Conservation (phyloP, 805 yeast species). For the Monosporozyma servazzii region DNA sequence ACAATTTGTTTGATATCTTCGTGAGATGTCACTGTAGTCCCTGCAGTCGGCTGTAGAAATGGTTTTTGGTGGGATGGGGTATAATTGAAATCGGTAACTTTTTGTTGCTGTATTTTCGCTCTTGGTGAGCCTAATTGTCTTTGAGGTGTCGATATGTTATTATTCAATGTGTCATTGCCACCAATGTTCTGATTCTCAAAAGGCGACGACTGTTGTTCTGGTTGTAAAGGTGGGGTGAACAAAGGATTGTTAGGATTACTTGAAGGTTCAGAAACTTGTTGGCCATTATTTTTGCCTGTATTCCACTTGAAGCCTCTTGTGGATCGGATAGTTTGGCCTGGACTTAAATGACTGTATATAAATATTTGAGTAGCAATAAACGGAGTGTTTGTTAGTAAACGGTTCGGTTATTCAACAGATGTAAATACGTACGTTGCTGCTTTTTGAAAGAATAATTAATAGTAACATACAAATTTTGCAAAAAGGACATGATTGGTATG, state of each 20-base stretch:
- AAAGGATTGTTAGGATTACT: background rate
- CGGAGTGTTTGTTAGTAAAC: background rate
- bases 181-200: background rate
- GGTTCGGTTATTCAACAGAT: background rate
- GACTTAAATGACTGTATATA: constrained; percentile 31
- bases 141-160: constrained; percentile 7
- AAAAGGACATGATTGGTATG: constrained; percentile 17
- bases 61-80: constrained; percentile 32
- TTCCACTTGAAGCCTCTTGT: constrained; percentile 39
- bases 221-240: constrained; percentile 1
- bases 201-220: constrained; percentile 1
- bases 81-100: constrained; percentile 29
- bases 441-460: background rate
- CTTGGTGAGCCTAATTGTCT: constrained; percentile 4
- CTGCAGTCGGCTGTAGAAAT: constrained; percentile 21
- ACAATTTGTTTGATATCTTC: constrained; percentile 79
- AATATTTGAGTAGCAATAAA: background rate
- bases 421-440: background rate
- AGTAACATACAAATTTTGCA: constrained; percentile 25
- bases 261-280: background rate
- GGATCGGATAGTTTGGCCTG: constrained; percentile 40
- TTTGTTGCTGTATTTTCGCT: constrained; percentile 1
- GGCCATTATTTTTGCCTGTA: constrained; percentile 3
- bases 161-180: background rate
- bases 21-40: constrained; percentile 44